Base-by-base conservation (phyloP, 2,329 filamentous ascomycete genomes). In the Colletotrichum euphorbiae region DNA sequence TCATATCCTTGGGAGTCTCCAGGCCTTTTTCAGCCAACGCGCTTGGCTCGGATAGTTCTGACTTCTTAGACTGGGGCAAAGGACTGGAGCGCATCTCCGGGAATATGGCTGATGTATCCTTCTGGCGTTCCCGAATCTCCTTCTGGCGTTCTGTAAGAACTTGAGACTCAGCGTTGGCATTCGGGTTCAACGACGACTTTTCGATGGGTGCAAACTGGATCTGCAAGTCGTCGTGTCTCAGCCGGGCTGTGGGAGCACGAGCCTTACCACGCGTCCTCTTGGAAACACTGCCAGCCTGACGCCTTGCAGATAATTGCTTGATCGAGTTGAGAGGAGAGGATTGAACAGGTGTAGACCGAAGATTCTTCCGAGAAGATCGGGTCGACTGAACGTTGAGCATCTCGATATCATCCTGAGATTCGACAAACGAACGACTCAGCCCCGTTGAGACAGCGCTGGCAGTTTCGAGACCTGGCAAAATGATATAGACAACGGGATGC, bases 211-310 rank as follows among this genome's bases (percentile, higher is more conserved):
- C 88, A 74, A 96, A 96, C 48, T 92, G 85, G 28, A 97, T 85
- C 74, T 97, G 93, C 0, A 93, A 97, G 77, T 97, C 87, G 70
- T 97, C 88, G 72, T 97, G 93, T 38, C 91, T 88, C 31, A 90
- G 82, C 67, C 86, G 87, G 17, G 85, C 82, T 52, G 84, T 87
- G 12, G 38, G 60, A 51, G 68, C 46, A 28, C 55, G 62, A 13
- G 36, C 6, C 46, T 51, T 61, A 7, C 31, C 51, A 24, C 67
- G 69, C 15, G 59, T 61, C 17, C 33, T 68, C 51, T 45, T 67
- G 8, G 76, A 74, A 4, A 74, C 73, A n/a, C 60, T 64, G 28
- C 75, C 70, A 68, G 65, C 55, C 6, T 67, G 73, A 3, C 69
- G 73, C 42, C 72, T 78, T 12, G 66, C 72, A 12, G 77, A 54